Conservation (phyloP, 2,329 filamentous ascomycete genomes). For the Alternaria consortialis region DNA sequence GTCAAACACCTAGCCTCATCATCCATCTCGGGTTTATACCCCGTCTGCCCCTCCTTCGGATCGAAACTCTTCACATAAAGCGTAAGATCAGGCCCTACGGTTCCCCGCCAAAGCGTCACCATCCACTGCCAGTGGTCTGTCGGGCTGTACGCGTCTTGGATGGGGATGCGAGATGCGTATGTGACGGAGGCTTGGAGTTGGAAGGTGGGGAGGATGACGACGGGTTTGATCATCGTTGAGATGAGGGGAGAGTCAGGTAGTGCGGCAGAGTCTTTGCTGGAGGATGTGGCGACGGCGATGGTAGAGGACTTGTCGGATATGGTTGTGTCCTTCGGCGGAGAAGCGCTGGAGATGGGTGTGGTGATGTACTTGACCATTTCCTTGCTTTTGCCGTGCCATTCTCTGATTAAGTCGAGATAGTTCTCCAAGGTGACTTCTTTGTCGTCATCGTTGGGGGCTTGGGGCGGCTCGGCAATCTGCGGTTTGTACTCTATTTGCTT, state of each 20-base stretch:
- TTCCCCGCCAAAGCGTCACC: constrained; percentile 90
- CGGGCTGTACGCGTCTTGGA: constrained; percentile 78
- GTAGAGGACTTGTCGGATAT: constrained; percentile 25
- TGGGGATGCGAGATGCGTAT: constrained; percentile 77
- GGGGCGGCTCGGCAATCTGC: constrained; percentile 60
- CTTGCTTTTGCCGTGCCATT: constrained; percentile 79
- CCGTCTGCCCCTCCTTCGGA: constrained; percentile 36
- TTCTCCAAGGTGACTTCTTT: constrained; percentile 53
- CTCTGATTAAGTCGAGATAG: constrained; percentile 73
- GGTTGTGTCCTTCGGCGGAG: constrained; percentile 8
- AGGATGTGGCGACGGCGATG: constrained; percentile 5
- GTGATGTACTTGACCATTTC: constrained; percentile 72
- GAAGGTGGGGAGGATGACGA: constrained; percentile 81
- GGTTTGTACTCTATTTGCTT: constrained; percentile 63
- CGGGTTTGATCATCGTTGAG: constrained; percentile 60
- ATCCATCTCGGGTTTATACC: constrained; percentile 54
- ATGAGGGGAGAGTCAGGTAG: constrained; percentile 13
- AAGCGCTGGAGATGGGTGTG: constrained; percentile 19
- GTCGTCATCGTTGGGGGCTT: constrained; percentile 50
- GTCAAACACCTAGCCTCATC: constrained; percentile 53
- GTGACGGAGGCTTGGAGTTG: constrained; percentile 80
- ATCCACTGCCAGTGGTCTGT: constrained; percentile 99
- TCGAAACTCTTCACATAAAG: constrained; percentile 66
- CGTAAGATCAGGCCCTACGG: constrained; percentile 81
- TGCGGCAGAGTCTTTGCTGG: constrained; percentile 32